Evolutionary conservation across 2,329 filamentous ascomycete species (phyloP).

Genomic region (Pseudocercospora eumusae): DNA sequence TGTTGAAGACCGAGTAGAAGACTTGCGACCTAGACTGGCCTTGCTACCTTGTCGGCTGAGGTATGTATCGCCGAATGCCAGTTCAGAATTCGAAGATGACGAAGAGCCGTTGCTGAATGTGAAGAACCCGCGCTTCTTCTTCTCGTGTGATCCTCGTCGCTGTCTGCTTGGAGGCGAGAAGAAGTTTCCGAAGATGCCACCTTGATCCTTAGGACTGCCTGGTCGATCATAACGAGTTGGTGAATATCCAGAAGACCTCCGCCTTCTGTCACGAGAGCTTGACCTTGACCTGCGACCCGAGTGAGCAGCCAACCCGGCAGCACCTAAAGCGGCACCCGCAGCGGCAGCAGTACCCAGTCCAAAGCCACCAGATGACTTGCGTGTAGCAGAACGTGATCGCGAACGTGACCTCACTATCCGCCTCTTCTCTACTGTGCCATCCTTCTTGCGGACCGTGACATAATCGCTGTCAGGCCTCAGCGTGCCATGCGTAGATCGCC

Average conservation of each 20-base stretch:
- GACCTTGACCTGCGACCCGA: slow-evolving; percentile 22
- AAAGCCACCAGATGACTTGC: slow-evolving; percentile 26
- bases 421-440: slow-evolving; percentile 36
- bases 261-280: slow-evolving; percentile 30
- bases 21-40: slow-evolving; percentile 28
- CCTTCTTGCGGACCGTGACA: slow-evolving; percentile 36
- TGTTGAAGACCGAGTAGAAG: slow-evolving; percentile 22
- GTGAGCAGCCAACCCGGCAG: slow-evolving; percentile 27
- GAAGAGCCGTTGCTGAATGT: slow-evolving; percentile 48
- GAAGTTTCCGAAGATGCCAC: slow-evolving; percentile 35
- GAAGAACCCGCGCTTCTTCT: slow-evolving; percentile 52
- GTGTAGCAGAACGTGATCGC: slow-evolving; percentile 37
- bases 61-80: slow-evolving; percentile 49
- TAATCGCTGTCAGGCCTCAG: slow-evolving; percentile 24
- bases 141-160: slow-evolving; percentile 27
- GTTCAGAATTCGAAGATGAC: slow-evolving; percentile 48
- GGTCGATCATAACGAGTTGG: slow-evolving; percentile 20
- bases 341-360: slow-evolving; percentile 26
- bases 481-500: slow-evolving; percentile 35
- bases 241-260: slow-evolving; percentile 21
- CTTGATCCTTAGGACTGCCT: slow-evolving; percentile 22
- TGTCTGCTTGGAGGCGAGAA: slow-evolving; percentile 36
- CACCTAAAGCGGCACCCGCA: slow-evolving; percentile 33
- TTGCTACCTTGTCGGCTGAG: slow-evolving; percentile 26
- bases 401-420: slow-evolving; percentile 31